A percentile compares a stretch with the other conserved stretches of the same genome.
phyloP scores from a whole-genome alignment of 1,139 yeast species.

The Sugiyamaella grinbergsii region DNA sequence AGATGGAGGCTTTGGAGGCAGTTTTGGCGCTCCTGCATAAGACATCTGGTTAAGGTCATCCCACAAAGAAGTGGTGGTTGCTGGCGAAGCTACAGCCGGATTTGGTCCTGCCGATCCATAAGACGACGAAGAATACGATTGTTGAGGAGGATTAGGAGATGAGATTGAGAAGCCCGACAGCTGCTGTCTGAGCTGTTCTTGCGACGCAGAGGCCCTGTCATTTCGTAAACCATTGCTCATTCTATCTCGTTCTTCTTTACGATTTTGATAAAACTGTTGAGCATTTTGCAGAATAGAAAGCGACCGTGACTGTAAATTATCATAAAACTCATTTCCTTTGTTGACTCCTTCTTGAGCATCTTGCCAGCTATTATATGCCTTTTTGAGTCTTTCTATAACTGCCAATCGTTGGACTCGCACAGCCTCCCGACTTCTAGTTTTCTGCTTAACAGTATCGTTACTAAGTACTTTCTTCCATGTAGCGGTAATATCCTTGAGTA shows the following conservation, averaged over 20 bases:
- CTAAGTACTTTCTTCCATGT: constrained; percentile 60
- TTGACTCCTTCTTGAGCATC: constrained; percentile 59
- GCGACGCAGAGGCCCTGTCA: constrained; percentile 24
- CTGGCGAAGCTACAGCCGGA: constrained; percentile 17
- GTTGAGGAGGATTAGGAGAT: constrained; percentile 15
- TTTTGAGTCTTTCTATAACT: constrained; percentile 52
- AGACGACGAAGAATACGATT: constrained; percentile 21
- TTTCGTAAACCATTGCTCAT: constrained; percentile 27
- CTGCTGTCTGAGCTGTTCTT: constrained; percentile 35
- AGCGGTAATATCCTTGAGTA: constrained; percentile 58
- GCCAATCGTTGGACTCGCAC: constrained; percentile 45
- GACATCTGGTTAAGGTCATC: constrained; percentile 24
- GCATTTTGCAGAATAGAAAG: constrained; percentile 45
- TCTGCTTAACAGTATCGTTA: constrained; percentile 45
- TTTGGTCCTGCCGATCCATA: constrained; percentile 18
- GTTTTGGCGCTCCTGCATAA: constrained; percentile 22
- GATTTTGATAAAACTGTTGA: constrained; percentile 42
- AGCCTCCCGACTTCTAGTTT: constrained; percentile 44
- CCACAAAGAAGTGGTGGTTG: constrained; percentile 25
- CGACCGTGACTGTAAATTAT: constrained; percentile 53
- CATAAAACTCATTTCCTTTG: constrained; percentile 67
- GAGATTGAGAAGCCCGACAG: constrained; percentile 32
- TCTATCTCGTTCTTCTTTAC: constrained; percentile 42
- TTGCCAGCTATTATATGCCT: constrained; percentile 56
- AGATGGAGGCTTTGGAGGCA: constrained; percentile 32